These are phyloP conservation scores for Actinomortierella wolfii DNA, from an alignment of 371 early-diverging fungal genomes.

Conservation along the genomic window DNA sequence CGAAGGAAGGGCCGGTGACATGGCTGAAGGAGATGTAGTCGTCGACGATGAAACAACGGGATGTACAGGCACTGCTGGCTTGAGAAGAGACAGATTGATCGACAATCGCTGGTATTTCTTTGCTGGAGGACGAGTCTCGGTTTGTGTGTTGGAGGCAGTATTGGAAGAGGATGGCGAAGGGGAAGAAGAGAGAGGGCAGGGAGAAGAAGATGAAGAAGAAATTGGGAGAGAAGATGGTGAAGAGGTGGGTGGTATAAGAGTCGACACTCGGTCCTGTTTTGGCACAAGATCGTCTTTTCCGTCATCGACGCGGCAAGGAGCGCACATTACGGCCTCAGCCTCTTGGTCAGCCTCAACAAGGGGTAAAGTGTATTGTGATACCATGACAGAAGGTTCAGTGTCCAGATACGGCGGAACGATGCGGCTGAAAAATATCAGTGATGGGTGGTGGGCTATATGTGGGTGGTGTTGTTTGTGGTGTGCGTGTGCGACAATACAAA, in stretches of 20 bases:
- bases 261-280: too few species aligned
- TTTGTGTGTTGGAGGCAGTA: slow-evolving; percentile 6
- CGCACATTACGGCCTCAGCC: too few species aligned
- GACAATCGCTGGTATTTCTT: not conserved
- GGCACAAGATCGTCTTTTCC: too few species aligned
- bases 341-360: too few species aligned
- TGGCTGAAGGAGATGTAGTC: not conserved
- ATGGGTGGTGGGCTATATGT: too few species aligned
- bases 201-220: slow-evolving; percentile 19
- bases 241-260: slow-evolving; percentile 1
- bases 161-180: slow-evolving; percentile 5
- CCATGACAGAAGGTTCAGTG: too few species aligned
- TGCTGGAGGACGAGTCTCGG: slow-evolving; percentile 22
- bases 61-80: not conserved
- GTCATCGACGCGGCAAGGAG: too few species aligned
- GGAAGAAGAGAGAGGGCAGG: slow-evolving; percentile 13
- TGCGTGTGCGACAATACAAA: too few species aligned
- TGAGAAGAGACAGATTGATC: not conserved
- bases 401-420: too few species aligned
- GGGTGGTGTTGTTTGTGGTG: too few species aligned
- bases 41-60: not conserved
- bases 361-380: too few species aligned
- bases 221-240: slow-evolving; percentile 3
- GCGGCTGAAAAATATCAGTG: too few species aligned
- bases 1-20: not conserved